phyloP scores from a whole-genome alignment of 1,284 basidiomycete genomes.

The Abortiporus biennis region DNA sequence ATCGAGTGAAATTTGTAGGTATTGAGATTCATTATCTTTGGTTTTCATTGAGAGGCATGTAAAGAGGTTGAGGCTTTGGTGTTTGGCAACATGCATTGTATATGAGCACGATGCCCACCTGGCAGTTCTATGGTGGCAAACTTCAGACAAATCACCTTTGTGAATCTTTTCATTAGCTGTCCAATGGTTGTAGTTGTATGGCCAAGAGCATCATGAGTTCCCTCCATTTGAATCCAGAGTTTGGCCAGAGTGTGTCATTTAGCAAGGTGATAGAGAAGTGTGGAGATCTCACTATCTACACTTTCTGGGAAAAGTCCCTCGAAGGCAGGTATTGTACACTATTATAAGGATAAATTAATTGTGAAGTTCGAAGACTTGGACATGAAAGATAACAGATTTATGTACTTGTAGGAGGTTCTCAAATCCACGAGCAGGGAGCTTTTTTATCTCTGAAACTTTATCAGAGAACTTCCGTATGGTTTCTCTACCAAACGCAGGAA shows the following conservation, averaged over 20 bases:
- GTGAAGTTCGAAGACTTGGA: neutral
- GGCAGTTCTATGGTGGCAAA: conserved; percentile 16
- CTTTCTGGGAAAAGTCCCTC: conserved; percentile 21
- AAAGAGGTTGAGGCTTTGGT: neutral
- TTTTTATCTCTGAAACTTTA: conserved; percentile 22
- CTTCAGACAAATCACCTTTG: conserved; percentile 8
- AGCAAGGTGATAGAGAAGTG: conserved; percentile 18
- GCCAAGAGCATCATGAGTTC: conserved; percentile 14
- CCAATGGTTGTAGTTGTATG: conserved; percentile 14
- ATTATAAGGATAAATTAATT: neutral
- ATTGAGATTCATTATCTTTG: conserved; percentile 13
- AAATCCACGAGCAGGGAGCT: conserved; percentile 21
- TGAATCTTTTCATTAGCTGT: conserved; percentile 13
- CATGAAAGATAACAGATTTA: too few relatives aligned
- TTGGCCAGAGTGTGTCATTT: conserved; percentile 26
- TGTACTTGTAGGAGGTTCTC: conserved; percentile 25
- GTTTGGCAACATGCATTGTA: neutral
- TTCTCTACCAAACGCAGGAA: conserved; percentile 17
- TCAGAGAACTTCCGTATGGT: conserved; percentile 18
- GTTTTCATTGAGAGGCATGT: conserved; percentile 1
- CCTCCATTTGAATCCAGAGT: conserved; percentile 23
- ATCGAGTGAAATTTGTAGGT: conserved; percentile 21
- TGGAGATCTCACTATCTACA: conserved; percentile 15
- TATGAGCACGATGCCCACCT: conserved; percentile 10
- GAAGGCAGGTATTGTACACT: conserved; percentile 24